These are phyloP conservation scores for Talaromyces sp. DNA, from an alignment of 2,329 filamentous ascomycete genomes.

Conservation along the genomic window DNA sequence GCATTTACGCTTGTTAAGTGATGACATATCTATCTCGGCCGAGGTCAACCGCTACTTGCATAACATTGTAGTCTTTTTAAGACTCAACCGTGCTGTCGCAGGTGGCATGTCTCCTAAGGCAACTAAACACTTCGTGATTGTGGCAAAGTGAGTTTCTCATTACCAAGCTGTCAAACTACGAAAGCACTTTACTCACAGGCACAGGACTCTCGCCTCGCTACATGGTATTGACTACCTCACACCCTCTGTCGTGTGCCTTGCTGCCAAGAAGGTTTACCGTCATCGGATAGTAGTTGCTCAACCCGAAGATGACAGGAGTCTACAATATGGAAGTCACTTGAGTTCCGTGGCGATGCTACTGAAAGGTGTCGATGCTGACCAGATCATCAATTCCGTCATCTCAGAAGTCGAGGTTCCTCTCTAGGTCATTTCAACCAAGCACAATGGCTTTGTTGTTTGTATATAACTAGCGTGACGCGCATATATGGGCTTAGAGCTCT, in stretches of 20 bases:
- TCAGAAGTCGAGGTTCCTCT: constrained; percentile 55
- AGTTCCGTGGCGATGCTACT: constrained; percentile 66
- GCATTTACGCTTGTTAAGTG: constrained; percentile 57
- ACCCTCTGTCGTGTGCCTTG: constrained; percentile 77
- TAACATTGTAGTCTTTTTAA: constrained; percentile 82
- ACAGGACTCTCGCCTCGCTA: constrained; percentile 69
- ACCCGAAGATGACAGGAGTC: constrained; percentile 73
- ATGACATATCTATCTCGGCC: constrained; percentile 62
- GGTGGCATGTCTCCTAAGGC: constrained; percentile 74
- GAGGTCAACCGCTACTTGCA: constrained; percentile 81
- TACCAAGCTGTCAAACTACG: not conserved
- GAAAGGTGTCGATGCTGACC: constrained; percentile 54
- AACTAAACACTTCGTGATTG: constrained; percentile 69
- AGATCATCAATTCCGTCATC: constrained; percentile 59
- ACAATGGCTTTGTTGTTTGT: not conserved
- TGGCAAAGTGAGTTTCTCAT: constrained; percentile 53
- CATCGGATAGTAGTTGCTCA: constrained; percentile 73
- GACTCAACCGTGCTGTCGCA: constrained; percentile 79
- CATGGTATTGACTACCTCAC: constrained; percentile 79
- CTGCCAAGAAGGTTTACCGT: constrained; percentile 79
- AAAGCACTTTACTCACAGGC: constrained; percentile 27
- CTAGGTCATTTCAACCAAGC: constrained; percentile 24
- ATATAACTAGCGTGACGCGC: not conserved
- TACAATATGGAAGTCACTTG: constrained; percentile 86
- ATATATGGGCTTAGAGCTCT: not conserved